These are phyloP conservation scores for Nitzschia sp. DNA, from an alignment of 108 stramenopile genomes.

Conservation along the genomic window DNA sequence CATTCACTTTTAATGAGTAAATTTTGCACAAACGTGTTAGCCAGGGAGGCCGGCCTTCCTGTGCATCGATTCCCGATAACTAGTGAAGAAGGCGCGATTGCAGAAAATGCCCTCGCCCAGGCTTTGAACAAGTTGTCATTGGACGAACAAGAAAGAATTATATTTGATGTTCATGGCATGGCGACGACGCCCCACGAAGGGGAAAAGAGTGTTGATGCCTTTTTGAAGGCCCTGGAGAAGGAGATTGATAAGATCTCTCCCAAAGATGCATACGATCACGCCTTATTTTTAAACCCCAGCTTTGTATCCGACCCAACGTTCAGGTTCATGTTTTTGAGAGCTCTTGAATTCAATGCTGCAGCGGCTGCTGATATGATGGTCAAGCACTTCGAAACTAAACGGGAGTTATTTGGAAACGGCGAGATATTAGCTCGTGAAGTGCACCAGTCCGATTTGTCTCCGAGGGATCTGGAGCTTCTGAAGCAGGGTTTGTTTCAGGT, in stretches of 20 bases:
- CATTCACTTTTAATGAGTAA: no score
- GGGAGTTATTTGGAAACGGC: slow-evolving; percentile 34
- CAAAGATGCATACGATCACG: slow-evolving; percentile 28
- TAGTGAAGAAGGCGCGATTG: background rate
- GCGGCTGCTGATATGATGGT: slow-evolving; percentile 29
- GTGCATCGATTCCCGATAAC: background rate
- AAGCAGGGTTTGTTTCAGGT: slow-evolving; percentile 9
- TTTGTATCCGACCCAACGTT: slow-evolving; percentile 32
- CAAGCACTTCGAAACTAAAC: slow-evolving; percentile 25
- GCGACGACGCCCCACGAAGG: slow-evolving; percentile 4
- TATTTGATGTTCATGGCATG: slow-evolving; percentile 9
- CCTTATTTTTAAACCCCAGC: slow-evolving; percentile 6
- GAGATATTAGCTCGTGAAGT: slow-evolving; percentile 25
- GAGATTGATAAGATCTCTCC: no score
- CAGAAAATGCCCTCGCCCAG: background rate
- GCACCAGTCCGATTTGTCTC: slow-evolving; percentile 5
- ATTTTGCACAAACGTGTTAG: background rate
- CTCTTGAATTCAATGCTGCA: slow-evolving; percentile 31
- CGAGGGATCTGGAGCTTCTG: background rate
- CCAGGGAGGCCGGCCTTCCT: background rate
- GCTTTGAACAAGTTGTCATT: slow-evolving; percentile 1
- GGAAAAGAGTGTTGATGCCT: background rate
- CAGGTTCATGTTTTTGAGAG: slow-evolving; percentile 42
- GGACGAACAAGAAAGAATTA: background rate
- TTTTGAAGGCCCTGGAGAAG: slow-evolving; percentile 7